These are phyloP conservation scores for Cladosporium phlei DNA, from an alignment of 2,329 filamentous ascomycete species.

Conservation along the genomic window DNA sequence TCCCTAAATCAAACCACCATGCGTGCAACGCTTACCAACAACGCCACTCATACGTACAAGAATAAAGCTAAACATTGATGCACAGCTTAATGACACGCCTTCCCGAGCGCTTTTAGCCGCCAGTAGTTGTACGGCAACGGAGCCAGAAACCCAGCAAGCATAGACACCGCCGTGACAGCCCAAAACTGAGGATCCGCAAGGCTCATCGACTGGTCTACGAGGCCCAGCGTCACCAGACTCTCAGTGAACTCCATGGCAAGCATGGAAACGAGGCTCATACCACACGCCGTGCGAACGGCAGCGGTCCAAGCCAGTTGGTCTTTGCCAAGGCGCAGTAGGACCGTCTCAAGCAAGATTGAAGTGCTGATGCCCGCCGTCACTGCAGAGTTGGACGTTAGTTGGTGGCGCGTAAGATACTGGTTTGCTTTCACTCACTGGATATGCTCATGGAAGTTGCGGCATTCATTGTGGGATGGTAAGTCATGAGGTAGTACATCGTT, in stretches of 20 bases:
- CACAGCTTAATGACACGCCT: constrained; percentile 3
- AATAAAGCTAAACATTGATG: no score
- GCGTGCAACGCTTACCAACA: no score
- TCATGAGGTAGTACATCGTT: constrained; percentile 8
- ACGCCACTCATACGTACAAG: no score
- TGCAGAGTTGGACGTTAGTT: neutral
- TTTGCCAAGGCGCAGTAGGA: constrained; percentile 2
- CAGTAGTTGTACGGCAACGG: constrained; percentile 11
- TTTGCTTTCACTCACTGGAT: neutral
- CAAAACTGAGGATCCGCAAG: neutral
- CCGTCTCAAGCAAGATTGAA: constrained; percentile 4
- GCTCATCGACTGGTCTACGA: neutral
- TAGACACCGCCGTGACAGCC: neutral
- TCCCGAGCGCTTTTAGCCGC: constrained; percentile 5
- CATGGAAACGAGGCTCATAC: constrained; percentile 9
- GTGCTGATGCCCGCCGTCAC: constrained; percentile 6
- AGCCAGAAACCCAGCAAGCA: constrained; percentile 3
- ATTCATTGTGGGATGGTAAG: constrained; percentile 1
- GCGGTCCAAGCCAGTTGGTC: neutral
- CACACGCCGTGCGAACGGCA: neutral
- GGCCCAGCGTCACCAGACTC: neutral
- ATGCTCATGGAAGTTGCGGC: constrained; percentile 4
- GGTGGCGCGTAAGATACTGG: no score
- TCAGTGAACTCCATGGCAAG: constrained; percentile 10
- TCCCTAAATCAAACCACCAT: no score